A percentile compares a stretch with the other conserved stretches of the same genome.
Conservation (phyloP, 2,329 filamentous ascomycete genomes). For the Aspergillus texensis region DNA sequence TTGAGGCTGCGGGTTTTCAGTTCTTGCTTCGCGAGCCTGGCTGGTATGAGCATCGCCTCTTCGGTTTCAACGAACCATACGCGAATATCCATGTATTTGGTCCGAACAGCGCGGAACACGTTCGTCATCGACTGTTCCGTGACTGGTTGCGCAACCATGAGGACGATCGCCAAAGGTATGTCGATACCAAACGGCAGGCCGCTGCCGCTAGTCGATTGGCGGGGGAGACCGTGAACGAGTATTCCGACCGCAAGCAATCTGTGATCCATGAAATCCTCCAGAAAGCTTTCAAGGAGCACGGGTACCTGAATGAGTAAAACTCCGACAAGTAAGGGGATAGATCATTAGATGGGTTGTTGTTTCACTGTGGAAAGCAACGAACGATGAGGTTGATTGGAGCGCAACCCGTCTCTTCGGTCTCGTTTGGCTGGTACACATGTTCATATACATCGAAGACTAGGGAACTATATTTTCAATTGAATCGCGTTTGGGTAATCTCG, state of each 20-base stretch:
- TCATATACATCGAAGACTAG: neutral
- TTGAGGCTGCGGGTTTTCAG: slow-evolving; percentile 50
- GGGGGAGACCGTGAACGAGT: slow-evolving; percentile 41
- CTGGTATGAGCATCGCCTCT: slow-evolving; percentile 56
- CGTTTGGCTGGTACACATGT: neutral
- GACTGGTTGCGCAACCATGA: slow-evolving; percentile 47
- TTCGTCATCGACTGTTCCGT: slow-evolving; percentile 49
- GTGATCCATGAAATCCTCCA: slow-evolving; percentile 45
- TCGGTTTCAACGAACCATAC: slow-evolving; percentile 40
- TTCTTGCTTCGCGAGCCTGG: slow-evolving; percentile 51
- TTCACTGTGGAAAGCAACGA: neutral
- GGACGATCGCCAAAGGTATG: slow-evolving; percentile 47
- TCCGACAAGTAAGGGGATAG: neutral
- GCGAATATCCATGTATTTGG: slow-evolving; percentile 56
- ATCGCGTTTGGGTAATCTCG: neutral
- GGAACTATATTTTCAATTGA: neutral
- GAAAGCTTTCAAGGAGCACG: slow-evolving; percentile 29
- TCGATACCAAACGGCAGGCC: slow-evolving; percentile 41
- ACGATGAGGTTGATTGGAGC: neutral
- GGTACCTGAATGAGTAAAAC: neutral
- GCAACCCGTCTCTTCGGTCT: neutral
- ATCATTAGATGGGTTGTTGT: neutral
- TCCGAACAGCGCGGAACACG: slow-evolving; percentile 45
- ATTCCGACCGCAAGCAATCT: slow-evolving; percentile 48
- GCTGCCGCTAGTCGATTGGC: slow-evolving; percentile 30